These are phyloP conservation scores for Elymus sibiricus DNA, from an alignment of 176 grass and related monocot species.

Conservation along the genomic window DNA sequence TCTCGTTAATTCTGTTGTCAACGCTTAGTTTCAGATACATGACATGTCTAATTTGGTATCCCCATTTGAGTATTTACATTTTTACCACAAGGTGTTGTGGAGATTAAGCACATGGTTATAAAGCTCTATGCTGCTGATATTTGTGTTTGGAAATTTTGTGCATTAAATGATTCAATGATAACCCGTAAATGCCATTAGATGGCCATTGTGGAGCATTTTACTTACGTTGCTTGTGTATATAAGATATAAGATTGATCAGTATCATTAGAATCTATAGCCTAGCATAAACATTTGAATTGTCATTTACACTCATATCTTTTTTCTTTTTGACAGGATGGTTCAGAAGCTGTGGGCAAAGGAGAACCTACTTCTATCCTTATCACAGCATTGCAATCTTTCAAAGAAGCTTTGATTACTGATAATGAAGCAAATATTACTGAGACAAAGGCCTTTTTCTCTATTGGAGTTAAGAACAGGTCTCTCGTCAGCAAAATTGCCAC, in stretches of 20 bases:
- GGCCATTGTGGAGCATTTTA: neutral
- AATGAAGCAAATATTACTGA: neutral
- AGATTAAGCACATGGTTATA: neutral
- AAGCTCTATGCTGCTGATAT: neutral
- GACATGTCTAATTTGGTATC: neutral
- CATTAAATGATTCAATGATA: neutral
- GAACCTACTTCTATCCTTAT: neutral
- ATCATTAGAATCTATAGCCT: neutral
- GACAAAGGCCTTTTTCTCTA: neutral
- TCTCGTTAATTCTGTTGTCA: neutral
- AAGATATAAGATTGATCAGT: neutral
- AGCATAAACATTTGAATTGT: too few species aligned
- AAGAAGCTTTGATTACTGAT: neutral
- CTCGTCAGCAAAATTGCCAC: neutral
- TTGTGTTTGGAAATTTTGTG: neutral
- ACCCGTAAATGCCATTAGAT: too few species aligned
- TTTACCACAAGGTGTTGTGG: neutral
- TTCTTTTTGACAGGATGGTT: neutral
- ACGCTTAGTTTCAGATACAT: neutral
- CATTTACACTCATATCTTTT: too few species aligned
- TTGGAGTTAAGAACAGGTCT: neutral
- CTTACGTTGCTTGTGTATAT: neutral
- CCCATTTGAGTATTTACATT: too few species aligned
- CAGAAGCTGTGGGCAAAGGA: neutral
- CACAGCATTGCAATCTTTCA: neutral